Evolutionary conservation across 1,284 basidiomycete genomes (phyloP).

Genomic region (Athelia sp.): DNA sequence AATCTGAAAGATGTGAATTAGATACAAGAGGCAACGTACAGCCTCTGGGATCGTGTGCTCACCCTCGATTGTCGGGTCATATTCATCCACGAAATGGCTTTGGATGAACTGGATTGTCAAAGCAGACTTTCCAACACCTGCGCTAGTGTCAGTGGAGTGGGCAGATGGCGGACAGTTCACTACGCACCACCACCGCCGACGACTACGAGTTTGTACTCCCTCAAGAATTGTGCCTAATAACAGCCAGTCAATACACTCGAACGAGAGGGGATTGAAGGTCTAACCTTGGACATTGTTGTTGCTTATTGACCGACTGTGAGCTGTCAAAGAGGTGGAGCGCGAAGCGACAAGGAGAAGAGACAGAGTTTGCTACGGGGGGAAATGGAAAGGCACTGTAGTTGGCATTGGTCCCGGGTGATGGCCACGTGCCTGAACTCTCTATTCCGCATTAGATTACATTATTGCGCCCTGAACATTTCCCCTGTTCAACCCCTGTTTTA

Average conservation of each 20-base stretch:
- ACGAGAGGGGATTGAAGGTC: neutral
- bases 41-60: constrained; percentile 12
- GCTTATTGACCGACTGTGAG: neutral
- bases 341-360: neutral
- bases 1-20: constrained; percentile 51
- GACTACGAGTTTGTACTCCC: constrained; percentile 96
- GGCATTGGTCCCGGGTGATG: no score
- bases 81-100: constrained; percentile 97
- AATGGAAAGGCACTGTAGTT: neutral
- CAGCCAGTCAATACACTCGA: neutral
- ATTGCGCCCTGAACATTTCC: no score
- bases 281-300: neutral
- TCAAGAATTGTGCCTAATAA: constrained; percentile 80
- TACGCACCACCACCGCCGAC: constrained; percentile 93
- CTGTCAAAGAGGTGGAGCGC: neutral
- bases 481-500: no score
- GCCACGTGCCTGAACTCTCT: no score
- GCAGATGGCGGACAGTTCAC: constrained; percentile 2
- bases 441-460: no score
- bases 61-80: constrained; percentile 97
- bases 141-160: neutral
- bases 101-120: constrained; percentile 98
- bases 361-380: neutral
- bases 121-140: constrained; percentile 95
- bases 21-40: constrained; percentile 1